A percentile compares a stretch with the other conserved stretches of the same genome.
Conservation (phyloP, 305 asterid species). For the Fraxinus floribunda region DNA sequence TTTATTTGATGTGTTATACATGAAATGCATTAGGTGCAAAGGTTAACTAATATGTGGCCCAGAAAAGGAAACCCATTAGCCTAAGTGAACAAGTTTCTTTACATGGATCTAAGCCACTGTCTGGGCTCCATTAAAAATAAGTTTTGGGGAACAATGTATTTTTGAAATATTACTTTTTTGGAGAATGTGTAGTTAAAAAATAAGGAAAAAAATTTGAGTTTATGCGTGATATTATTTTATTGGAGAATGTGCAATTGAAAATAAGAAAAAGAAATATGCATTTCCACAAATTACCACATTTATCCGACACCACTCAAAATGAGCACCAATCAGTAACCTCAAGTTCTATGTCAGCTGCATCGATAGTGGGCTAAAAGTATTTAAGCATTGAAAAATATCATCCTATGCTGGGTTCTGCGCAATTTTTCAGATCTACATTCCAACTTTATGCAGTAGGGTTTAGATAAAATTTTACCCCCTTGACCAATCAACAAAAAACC, state of each 20-base stretch:
- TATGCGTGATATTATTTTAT: not conserved
- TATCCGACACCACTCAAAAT: not conserved
- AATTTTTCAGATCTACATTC: not conserved
- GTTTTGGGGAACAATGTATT: too few relatives aligned
- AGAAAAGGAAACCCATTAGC: not conserved
- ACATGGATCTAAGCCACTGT: not conserved
- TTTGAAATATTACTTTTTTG: too few relatives aligned
- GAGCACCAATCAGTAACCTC: not conserved
- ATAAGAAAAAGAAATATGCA: not conserved
- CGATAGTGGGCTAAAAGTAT: not conserved
- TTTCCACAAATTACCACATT: not conserved
- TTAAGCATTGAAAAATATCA: not conserved
- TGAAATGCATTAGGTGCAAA: conserved; percentile 8
- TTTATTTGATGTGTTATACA: not conserved
- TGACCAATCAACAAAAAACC: not conserved
- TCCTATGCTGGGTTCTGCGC: not conserved
- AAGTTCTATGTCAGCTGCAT: not conserved
- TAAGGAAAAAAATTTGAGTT: not conserved
- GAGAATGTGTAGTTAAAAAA: too few relatives aligned
- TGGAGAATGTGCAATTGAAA: not conserved
- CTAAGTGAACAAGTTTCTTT: not conserved
- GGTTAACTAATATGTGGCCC: not conserved
- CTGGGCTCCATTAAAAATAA: too few relatives aligned
- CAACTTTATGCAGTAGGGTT: not conserved
- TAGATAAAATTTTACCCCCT: not conserved